Conservation (phyloP, 495 filamentous ascomycete species). For the Aspergillus baeticus region DNA sequence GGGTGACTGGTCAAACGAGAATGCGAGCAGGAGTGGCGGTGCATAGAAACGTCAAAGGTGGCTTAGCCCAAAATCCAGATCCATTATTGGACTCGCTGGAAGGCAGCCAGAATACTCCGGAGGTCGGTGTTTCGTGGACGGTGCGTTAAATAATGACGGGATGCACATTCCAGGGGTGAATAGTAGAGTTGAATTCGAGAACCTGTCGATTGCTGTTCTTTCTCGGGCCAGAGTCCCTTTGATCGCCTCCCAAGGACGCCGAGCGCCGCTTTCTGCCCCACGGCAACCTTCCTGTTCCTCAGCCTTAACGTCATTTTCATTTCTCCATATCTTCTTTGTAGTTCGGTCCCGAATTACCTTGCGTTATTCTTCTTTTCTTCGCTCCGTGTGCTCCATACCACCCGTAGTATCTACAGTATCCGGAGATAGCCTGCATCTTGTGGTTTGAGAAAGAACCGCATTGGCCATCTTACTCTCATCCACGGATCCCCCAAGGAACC, state of each 20-base stretch:
- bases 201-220: background rate
- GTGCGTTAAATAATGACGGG: background rate
- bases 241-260: slow-evolving; percentile 13
- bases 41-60: slow-evolving; percentile 10
- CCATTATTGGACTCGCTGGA: background rate
- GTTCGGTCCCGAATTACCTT: slow-evolving; percentile 2
- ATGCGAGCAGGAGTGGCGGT: slow-evolving; percentile 13
- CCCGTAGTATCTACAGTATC: background rate
- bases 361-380: background rate
- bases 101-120: background rate
- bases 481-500: slow-evolving; percentile 1
- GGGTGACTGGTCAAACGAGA: slow-evolving; percentile 1
- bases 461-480: slow-evolving; percentile 2
- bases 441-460: background rate
- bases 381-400: background rate
- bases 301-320: slow-evolving; percentile 23
- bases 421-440: background rate
- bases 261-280: slow-evolving; percentile 14
- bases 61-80: slow-evolving; percentile 1
- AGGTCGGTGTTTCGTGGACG: background rate
- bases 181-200: too few species aligned
- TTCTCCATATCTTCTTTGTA: slow-evolving; percentile 9
- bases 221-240: background rate
- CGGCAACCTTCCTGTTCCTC: slow-evolving; percentile 13
- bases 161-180: background rate